Evolutionary conservation across 495 filamentous ascomycete species (phyloP).

Genomic region (Aspergillus asperescens): DNA sequence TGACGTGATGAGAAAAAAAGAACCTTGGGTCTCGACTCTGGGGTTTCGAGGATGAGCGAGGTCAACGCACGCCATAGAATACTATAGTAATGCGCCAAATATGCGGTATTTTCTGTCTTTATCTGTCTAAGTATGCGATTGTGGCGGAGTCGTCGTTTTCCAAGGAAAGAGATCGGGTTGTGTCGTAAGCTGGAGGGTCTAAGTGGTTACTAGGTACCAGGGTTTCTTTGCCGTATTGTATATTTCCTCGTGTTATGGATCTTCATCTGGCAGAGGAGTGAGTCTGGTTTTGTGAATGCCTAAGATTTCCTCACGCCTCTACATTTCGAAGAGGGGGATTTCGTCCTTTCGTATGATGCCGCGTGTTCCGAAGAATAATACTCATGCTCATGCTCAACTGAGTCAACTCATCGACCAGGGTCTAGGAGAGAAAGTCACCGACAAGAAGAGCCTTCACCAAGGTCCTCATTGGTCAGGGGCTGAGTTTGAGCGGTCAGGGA

Average conservation of each 20-base stretch:
- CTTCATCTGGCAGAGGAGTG: neutral
- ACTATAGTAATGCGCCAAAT: too few relatives aligned
- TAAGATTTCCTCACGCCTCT: neutral
- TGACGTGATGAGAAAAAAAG: too few relatives aligned
- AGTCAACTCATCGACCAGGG: neutral
- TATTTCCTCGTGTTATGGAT: neutral
- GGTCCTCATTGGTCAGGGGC: neutral
- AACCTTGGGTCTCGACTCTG: too few relatives aligned
- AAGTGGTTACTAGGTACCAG: neutral
- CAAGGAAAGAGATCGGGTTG: neutral
- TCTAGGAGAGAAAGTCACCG: constrained; percentile 2
- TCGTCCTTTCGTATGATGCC: neutral
- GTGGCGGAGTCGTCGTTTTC: neutral
- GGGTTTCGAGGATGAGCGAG: too few relatives aligned
- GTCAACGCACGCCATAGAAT: too few relatives aligned
- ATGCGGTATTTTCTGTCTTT: too few relatives aligned
- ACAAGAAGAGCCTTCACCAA: neutral
- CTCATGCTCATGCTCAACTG: neutral
- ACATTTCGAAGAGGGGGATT: neutral
- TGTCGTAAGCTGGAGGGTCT: neutral
- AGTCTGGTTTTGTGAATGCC: neutral
- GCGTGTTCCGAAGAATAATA: neutral
- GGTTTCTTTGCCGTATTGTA: neutral
- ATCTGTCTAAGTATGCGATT: too few relatives aligned
- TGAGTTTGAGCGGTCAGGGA: neutral